A percentile compares a stretch with the other conserved stretches of the same genome.
Conservation (phyloP, 2,329 filamentous ascomycete species). For the Paraconiothyrium sp. region DNA sequence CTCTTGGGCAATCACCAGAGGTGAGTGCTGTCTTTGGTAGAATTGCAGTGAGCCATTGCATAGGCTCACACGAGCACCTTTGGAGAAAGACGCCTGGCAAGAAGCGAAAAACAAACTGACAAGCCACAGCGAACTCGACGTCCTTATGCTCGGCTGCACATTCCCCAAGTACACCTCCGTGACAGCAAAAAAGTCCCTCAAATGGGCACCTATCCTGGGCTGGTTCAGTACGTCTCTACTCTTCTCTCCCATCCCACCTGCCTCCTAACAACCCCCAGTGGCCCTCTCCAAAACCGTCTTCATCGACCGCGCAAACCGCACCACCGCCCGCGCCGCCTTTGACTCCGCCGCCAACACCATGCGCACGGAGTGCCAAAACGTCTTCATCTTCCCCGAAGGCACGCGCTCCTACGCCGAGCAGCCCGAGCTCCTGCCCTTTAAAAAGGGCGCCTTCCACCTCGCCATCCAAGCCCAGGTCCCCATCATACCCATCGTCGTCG, state of each 20-base stretch:
- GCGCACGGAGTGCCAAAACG: constrained; percentile 69
- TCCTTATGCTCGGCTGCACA: constrained; percentile 86
- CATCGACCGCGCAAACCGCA: constrained; percentile 88
- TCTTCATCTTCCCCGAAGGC: constrained; percentile 91
- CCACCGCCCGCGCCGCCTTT: constrained; percentile 86
- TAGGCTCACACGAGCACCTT: neutral
- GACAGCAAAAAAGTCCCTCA: constrained; percentile 88
- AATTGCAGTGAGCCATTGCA: neutral
- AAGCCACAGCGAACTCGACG: constrained; percentile 76
- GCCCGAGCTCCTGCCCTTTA: constrained; percentile 89
- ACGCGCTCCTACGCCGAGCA: constrained; percentile 89
- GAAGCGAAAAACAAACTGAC: constrained; percentile 24
- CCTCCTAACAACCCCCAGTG: constrained; percentile 59
- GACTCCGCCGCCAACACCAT: constrained; percentile 84
- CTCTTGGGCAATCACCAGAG: constrained; percentile 97
- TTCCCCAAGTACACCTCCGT: constrained; percentile 94
- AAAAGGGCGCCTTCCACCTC: constrained; percentile 97
- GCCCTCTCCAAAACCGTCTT: constrained; percentile 87
- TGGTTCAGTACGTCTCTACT: constrained; percentile 75
- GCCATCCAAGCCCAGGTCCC: constrained; percentile 94
- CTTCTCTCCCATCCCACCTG: neutral
- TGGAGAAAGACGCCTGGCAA: neutral
- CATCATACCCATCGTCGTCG: constrained; percentile 79
- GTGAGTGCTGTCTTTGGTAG: constrained; percentile 33
- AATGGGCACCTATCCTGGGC: constrained; percentile 82